These are phyloP conservation scores for Taphrina sp. DNA, from an alignment of 1,139 yeast genomes.

Conservation along the genomic window DNA sequence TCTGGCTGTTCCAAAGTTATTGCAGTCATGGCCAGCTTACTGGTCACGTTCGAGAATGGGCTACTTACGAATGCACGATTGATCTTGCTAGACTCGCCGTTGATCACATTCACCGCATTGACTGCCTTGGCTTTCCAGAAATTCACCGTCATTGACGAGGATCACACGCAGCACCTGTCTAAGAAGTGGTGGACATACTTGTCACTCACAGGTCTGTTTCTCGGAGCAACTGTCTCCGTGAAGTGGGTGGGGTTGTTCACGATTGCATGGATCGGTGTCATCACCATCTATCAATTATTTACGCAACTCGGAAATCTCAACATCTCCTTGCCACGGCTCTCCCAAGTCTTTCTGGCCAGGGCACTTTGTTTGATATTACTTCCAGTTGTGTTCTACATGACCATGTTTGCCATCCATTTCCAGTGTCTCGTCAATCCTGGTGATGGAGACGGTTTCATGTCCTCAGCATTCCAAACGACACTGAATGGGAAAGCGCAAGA, in stretches of 20 bases:
- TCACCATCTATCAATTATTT: slow-evolving; percentile 80
- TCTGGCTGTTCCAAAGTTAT: slow-evolving; percentile 83
- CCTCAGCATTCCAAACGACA: slow-evolving; percentile 81
- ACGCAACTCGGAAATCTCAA: slow-evolving; percentile 79
- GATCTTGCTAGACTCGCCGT: slow-evolving; percentile 86
- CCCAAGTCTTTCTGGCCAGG: slow-evolving; percentile 57
- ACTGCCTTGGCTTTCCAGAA: slow-evolving; percentile 76
- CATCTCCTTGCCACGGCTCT: slow-evolving; percentile 45
- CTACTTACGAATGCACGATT: slow-evolving; percentile 84
- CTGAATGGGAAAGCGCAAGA: slow-evolving; percentile 64
- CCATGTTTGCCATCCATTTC: slow-evolving; percentile 80
- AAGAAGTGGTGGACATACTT: slow-evolving; percentile 68
- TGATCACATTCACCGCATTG: slow-evolving; percentile 85
- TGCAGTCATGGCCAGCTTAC: slow-evolving; percentile 63
- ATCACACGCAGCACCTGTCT: slow-evolving; percentile 58
- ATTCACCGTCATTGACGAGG: slow-evolving; percentile 60
- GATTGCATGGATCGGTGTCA: slow-evolving; percentile 81
- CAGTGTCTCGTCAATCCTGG: slow-evolving; percentile 68
- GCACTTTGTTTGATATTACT: slow-evolving; percentile 63
- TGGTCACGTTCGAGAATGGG: slow-evolving; percentile 80
- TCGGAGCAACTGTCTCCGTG: slow-evolving; percentile 75
- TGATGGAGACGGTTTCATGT: slow-evolving; percentile 85
- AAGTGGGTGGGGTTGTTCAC: slow-evolving; percentile 99
- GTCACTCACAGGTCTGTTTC: slow-evolving; percentile 69
- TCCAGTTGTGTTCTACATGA: slow-evolving; percentile 65